phyloP scores from a whole-genome alignment of 2,329 filamentous ascomycete species.

The Cordyceps cateniannulata region DNA sequence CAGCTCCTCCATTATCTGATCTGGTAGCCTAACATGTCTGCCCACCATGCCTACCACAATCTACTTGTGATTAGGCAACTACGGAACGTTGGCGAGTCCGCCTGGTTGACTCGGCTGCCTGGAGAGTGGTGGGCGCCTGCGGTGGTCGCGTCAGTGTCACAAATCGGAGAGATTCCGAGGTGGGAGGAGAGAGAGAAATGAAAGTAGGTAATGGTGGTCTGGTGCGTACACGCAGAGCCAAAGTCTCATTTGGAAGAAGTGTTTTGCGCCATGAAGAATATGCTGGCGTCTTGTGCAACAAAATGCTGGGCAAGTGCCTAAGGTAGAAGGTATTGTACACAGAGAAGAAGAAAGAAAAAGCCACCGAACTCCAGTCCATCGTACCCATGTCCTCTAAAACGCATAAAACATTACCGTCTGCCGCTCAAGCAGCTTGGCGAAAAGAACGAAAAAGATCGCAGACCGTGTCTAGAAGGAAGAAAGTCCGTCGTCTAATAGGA shows the following conservation, averaged over 20 bases:
- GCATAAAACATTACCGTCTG: constrained; percentile 12
- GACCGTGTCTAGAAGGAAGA: constrained; percentile 7
- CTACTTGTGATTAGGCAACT: background rate
- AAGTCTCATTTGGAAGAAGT: constrained; percentile 14
- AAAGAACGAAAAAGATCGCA: constrained; percentile 6
- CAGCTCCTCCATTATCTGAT: no score
- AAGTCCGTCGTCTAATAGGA: background rate
- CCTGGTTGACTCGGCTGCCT: background rate
- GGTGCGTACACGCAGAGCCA: constrained; percentile 23
- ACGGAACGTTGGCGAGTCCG: background rate
- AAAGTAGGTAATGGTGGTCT: constrained; percentile 11
- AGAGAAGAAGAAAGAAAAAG: background rate
- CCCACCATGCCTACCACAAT: background rate
- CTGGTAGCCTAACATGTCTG: background rate
- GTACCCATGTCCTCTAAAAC: constrained; percentile 14
- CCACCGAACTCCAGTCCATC: background rate
- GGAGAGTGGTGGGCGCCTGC: background rate
- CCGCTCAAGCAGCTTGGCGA: constrained; percentile 11
- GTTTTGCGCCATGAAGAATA: constrained; percentile 4
- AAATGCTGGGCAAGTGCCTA: background rate
- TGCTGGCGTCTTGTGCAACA: background rate
- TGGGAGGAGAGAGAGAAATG: background rate
- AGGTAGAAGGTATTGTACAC: constrained; percentile 4
- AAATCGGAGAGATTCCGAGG: background rate
- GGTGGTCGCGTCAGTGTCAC: background rate